Evolutionary conservation across 768 basidiomycete species (phyloP), one percentile per base, ranked within the genome.

Genomic region (Leccinellum luteum): DNA sequence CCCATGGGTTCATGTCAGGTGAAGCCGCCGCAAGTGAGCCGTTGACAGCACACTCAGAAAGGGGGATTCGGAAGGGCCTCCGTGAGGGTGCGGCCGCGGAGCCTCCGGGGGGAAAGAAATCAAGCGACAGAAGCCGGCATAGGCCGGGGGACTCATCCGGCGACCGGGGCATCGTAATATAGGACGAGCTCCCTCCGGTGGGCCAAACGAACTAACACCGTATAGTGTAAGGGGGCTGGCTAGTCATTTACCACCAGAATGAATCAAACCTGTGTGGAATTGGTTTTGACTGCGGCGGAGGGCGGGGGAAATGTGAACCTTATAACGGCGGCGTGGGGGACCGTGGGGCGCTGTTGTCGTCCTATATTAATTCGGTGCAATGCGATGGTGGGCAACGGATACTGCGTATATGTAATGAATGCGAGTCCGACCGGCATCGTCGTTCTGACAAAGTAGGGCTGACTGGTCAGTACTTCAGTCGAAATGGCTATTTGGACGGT

Each of bases 31-130:
- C 54, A 28, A 56, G 41, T 56, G 56, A 25, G 14, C 17, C 7
- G 45, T 50, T 62, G 50, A 35, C 60, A 52, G 10, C 14, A n/a
- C 31, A n/a, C 31, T 41, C 38, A 41, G n/a, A 41, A 25, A 15
- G 25, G 56, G 43, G 31, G 30, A 31, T n/a, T n/a, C 30, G 30
- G 50, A 9, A 19, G 23, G 50, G 6, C 14, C 32, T 43, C 41
- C 41, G 51, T 17, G 25, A 28, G 34, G 17, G n/a, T 35, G n/a
- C n/a, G 21, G 28, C 27, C 35, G n/a, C 13, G 21, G 28, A 21
- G 28, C 27, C 15, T 21, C 4, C 10, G 27, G 51, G n/a, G 28
- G 21, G 30, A 43, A 53, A 55, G 47, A 17, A 15, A 50, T 30
- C 28, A 28, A 34, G 25, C 23, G 50, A 31, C 6, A 43, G 53